phyloP scores from a whole-genome alignment of 1,139 yeast genomes.

The Pichia sp. region DNA sequence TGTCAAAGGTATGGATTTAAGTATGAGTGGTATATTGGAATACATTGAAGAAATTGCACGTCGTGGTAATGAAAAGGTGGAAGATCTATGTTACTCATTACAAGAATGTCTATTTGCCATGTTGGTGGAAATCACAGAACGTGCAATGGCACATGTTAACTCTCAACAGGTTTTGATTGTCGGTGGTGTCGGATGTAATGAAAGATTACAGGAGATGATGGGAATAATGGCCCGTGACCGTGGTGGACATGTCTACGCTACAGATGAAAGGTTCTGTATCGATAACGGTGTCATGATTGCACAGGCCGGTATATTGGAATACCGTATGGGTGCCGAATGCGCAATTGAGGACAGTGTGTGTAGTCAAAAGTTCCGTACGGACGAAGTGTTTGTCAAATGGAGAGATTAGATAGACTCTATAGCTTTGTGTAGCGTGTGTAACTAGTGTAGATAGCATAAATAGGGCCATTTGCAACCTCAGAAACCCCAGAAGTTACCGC shows the following conservation, averaged over 20 bases:
- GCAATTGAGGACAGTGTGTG: constrained; percentile 74
- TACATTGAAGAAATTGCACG: constrained; percentile 74
- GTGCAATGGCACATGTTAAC: constrained; percentile 98
- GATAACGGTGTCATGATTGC: constrained; percentile 99
- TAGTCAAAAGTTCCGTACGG: constrained; percentile 91
- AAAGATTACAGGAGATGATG: constrained; percentile 95
- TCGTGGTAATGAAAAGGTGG: constrained; percentile 32
- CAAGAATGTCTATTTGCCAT: constrained; percentile 93
- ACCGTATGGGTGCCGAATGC: constrained; percentile 74
- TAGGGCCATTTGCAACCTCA: no score
- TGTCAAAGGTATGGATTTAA: constrained; percentile 97
- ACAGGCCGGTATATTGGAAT: constrained; percentile 90
- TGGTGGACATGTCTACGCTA: constrained; percentile 84
- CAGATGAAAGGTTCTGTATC: constrained; percentile 95
- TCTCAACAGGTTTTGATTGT: constrained; percentile 89
- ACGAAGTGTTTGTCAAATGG: constrained; percentile 91
- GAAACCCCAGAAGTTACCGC: no score
- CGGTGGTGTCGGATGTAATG: constrained; percentile 97
- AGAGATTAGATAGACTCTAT: constrained; percentile 16
- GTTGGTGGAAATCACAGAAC: constrained; percentile 96
- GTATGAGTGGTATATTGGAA: constrained; percentile 94
- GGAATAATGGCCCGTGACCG: constrained; percentile 86
- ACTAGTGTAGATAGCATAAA: no score
- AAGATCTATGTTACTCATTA: constrained; percentile 87
- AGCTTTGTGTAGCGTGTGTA: no score